Evolutionary conservation across 2,329 filamentous ascomycete genomes (phyloP), one percentile per base, ranked within the genome.

Genomic region (Stagonosporopsis cucurbitacearum): DNA sequence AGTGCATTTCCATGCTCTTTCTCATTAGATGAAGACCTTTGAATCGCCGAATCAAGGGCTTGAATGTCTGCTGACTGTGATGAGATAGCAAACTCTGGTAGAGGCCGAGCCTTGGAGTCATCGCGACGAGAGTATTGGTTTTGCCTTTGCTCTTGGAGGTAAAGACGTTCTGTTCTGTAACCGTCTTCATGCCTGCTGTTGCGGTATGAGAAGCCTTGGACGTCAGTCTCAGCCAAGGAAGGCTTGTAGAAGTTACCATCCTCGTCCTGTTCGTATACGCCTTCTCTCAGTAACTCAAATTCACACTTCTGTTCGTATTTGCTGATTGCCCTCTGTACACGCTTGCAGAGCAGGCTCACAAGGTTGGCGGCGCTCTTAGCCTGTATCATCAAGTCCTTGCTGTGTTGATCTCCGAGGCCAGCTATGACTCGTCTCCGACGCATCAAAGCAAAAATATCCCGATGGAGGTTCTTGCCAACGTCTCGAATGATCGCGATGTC

Each of bases 381-480:
- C 25, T 52, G 22, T 13, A 23, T 40, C 43, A 51, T 48, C 54
- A 52, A 41, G 8, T 15, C 25, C 36, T 40, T 52, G 28, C 9
- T 30, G 28, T 53, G 39, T n/a, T 36, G 36, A 22, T 53, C 45
- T 36, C 54, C 50, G 22, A 46, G 39, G 5, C 42, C 6, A 6
- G 49, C 41, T 7, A 57, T 35, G 6, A 26, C 22, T 5, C 36
- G 45, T 22, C 48, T 50, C 52, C 51, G 49, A n/a, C 32, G 46
- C 35, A 41, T 58, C 32, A 65, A 19, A 1, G 40, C 48, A 17
- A 42, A 43, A 6, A 62, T 50, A 17, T 62, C 36, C 12, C 37
- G 22, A 33, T 60, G 60, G 1, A 69, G 51, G 13, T 58, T 22
- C 6, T 39, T 43, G 17, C 66, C 65, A 3, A 51, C 8, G 6